A percentile compares a stretch with the other conserved stretches of the same genome.
These are phyloP conservation scores for Schoenoplectus tabernaemontani DNA, from an alignment of 202 grass and related monocot species.

Conservation along the genomic window DNA sequence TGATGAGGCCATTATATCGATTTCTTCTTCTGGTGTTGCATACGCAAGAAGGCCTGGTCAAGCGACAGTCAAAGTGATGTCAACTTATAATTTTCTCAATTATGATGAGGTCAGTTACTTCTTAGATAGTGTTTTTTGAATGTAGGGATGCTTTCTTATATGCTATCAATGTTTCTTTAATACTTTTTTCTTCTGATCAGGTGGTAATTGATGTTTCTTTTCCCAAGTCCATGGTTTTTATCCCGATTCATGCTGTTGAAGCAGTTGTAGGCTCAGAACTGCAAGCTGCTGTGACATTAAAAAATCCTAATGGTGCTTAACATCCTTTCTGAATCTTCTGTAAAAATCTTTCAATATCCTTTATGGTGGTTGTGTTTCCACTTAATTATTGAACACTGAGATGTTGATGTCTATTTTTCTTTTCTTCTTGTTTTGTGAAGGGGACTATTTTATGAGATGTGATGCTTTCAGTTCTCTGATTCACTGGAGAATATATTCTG, in stretches of 20 bases:
- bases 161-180: neutral
- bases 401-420: slow-evolving; percentile 20
- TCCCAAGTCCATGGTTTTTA: slow-evolving; percentile 55
- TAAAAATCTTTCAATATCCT: slow-evolving; percentile 21
- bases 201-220: slow-evolving; percentile 66
- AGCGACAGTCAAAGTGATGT: slow-evolving; percentile 73
- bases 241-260: slow-evolving; percentile 84
- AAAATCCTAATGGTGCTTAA: slow-evolving; percentile 56
- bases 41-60: slow-evolving; percentile 66
- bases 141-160: slow-evolving; percentile 23
- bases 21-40: slow-evolving; percentile 47
- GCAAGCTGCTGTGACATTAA: slow-evolving; percentile 62
- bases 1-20: slow-evolving; percentile 53
- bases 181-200: slow-evolving; percentile 25
- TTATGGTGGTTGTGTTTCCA: slow-evolving; percentile 13
- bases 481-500: slow-evolving; percentile 66
- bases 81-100: slow-evolving; percentile 65
- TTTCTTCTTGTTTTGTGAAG: slow-evolving; percentile 22
- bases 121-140: slow-evolving; percentile 9
- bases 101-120: slow-evolving; percentile 68
- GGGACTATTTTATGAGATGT: slow-evolving; percentile 49
- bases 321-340: slow-evolving; percentile 6
- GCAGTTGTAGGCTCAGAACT: slow-evolving; percentile 73
- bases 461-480: slow-evolving; percentile 66
- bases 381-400: slow-evolving; percentile 16